Evolutionary conservation across 768 basidiomycete species (phyloP).

Genomic region (Kwoniella europaea): DNA sequence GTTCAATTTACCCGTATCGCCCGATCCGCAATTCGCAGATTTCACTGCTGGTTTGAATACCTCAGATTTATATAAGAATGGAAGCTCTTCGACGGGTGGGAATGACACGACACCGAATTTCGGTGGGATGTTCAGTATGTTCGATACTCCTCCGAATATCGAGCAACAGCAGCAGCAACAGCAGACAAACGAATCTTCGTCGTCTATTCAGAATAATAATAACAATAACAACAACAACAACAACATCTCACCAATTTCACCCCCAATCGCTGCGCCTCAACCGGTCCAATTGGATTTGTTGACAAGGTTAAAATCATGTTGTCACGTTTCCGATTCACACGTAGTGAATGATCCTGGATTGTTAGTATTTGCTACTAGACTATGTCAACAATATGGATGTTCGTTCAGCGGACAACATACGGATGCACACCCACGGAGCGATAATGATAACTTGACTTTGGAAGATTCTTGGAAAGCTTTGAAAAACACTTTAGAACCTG

Average conservation of each 20-base stretch:
- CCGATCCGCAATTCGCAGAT: conserved; percentile 34
- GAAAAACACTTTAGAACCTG: conserved; percentile 46
- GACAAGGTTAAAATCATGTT: conserved; percentile 53
- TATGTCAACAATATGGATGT: conserved; percentile 55
- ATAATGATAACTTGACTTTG: conserved; percentile 45
- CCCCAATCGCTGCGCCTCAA: conserved; percentile 1
- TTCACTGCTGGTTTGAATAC: conserved; percentile 28
- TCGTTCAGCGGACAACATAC: conserved; percentile 43
- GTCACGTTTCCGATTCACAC: conserved; percentile 55
- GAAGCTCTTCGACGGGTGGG: neutral
- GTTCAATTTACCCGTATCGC: conserved; percentile 37
- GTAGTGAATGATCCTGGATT: conserved; percentile 56
- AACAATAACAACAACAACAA: conserved; percentile 11
- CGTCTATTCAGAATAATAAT: neutral
- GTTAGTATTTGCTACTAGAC: conserved; percentile 54
- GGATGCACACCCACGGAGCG: conserved; percentile 20
- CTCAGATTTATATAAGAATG: conserved; percentile 32
- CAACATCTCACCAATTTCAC: conserved; percentile 23
- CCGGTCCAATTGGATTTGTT: conserved; percentile 50
- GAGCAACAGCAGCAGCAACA: no score
- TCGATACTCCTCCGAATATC: conserved; percentile 20
- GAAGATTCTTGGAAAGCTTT: conserved; percentile 53
- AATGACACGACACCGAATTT: conserved; percentile 26
- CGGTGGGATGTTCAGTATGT: conserved; percentile 36
- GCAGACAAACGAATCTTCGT: no score